phyloP scores from a whole-genome alignment of 345 rosid genomes.

The Salix brachista region DNA sequence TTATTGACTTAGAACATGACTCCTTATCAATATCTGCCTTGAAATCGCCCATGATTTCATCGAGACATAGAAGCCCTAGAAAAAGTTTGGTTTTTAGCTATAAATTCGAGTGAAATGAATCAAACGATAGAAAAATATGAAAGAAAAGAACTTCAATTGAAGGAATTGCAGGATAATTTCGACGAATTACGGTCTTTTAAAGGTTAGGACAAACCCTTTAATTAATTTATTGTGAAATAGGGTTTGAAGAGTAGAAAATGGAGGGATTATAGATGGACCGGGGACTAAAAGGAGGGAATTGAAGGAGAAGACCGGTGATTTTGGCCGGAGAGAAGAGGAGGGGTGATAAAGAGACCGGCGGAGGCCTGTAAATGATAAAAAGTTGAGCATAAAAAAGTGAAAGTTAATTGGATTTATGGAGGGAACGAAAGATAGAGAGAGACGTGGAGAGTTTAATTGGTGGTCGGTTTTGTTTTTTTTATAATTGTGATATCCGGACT shows the following conservation, averaged over 20 bases:
- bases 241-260: background rate
- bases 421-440: background rate
- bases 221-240: background rate
- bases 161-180: background rate
- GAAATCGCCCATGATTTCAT: constrained; percentile 48
- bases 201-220: constrained; percentile 1
- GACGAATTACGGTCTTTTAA: background rate
- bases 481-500: no score
- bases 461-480: no score
- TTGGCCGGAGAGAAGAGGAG: background rate
- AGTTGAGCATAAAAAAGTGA: background rate
- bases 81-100: background rate
- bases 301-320: background rate
- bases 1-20: constrained; percentile 52
- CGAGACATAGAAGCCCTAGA: background rate
- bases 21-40: constrained; percentile 31
- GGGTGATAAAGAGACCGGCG: background rate
- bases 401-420: background rate
- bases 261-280: background rate
- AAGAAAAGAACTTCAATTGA: background rate
- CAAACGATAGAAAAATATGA: background rate
- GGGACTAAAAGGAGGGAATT: background rate
- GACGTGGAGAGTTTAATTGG: background rate
- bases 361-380: background rate
- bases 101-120: background rate